Conservation (phyloP, 768 basidiomycete species). For the Lentinula detonsa region DNA sequence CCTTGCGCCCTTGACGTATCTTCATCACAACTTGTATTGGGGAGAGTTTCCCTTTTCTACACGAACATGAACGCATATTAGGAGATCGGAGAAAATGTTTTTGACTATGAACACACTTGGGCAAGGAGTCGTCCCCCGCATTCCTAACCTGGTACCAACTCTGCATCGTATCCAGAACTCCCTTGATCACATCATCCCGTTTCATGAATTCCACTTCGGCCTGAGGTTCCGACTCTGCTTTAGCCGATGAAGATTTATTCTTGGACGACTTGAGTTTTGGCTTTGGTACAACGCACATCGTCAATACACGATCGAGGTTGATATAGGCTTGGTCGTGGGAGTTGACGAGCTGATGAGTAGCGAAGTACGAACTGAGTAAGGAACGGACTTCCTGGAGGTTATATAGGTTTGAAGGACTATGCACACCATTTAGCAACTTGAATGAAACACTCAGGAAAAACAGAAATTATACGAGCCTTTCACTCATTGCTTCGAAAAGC, state of each 20-base stretch:
- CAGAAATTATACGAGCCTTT: constrained; percentile 40
- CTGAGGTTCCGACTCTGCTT: neutral
- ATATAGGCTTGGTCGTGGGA: constrained; percentile 61
- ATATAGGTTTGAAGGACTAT: constrained; percentile 50
- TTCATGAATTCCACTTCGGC: constrained; percentile 46
- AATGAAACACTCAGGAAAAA: neutral
- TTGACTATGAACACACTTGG: constrained; percentile 42
- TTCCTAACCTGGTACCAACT: constrained; percentile 60
- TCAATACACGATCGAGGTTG: constrained; percentile 51
- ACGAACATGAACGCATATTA: neutral
- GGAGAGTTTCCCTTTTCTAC: constrained; percentile 70
- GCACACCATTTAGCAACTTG: neutral
- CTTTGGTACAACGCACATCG: constrained; percentile 28
- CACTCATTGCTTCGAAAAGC: constrained; percentile 60
- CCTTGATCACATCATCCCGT: constrained; percentile 55
- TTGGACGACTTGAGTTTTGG: constrained; percentile 24
- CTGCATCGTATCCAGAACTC: constrained; percentile 65
- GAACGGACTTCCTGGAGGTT: constrained; percentile 49
- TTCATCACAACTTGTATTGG: constrained; percentile 69
- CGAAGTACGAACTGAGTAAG: constrained; percentile 58
- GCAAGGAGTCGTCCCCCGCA: constrained; percentile 48
- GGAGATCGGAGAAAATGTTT: neutral
- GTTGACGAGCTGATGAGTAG: constrained; percentile 57
- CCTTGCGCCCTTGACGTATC: constrained; percentile 72
- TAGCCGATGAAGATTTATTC: constrained; percentile 4